Percentiles rank a stretch among this genome's conserved stretches.
Evolutionary conservation across 805 yeast species (phyloP).

Genomic region (Candida pini): DNA sequence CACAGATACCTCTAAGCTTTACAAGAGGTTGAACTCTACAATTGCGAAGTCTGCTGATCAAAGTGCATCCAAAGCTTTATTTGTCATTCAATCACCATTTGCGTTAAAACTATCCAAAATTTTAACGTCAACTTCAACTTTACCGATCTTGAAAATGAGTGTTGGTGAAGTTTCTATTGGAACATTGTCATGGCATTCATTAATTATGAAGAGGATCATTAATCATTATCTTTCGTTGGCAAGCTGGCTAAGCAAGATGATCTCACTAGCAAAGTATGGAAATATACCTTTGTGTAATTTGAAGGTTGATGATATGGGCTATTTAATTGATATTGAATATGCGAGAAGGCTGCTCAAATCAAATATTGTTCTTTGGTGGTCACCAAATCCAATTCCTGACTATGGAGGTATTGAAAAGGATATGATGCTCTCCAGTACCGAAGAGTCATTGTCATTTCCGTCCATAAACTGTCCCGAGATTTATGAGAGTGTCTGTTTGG

Average conservation of each 20-base stretch:
- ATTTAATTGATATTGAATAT: constrained; percentile 77
- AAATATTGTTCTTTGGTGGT: constrained; percentile 90
- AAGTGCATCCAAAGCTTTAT: constrained; percentile 56
- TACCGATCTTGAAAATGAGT: constrained; percentile 61
- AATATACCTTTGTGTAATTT: constrained; percentile 85
- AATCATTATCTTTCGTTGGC: constrained; percentile 72
- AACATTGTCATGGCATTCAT: constrained; percentile 76
- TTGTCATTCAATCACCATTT: constrained; percentile 72
- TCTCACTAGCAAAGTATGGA: constrained; percentile 62
- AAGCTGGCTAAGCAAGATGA: constrained; percentile 62
- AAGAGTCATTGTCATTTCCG: constrained; percentile 60
- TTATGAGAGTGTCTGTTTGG: constrained; percentile 73
- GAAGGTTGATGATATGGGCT: constrained; percentile 69
- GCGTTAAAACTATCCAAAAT: constrained; percentile 39
- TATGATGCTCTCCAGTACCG: constrained; percentile 35
- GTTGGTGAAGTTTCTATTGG: constrained; percentile 58
- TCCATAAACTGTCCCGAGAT: constrained; percentile 71
- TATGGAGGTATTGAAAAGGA: constrained; percentile 79
- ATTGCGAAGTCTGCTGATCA: constrained; percentile 57
- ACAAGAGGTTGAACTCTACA: constrained; percentile 50
- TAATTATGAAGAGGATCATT: constrained; percentile 56
- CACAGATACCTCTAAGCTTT: constrained; percentile 49
- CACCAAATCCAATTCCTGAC: constrained; percentile 71
- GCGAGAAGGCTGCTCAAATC: constrained; percentile 67
- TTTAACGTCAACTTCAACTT: constrained; percentile 42